Base-by-base conservation (phyloP, 495 filamentous ascomycete species). In the Penicillium goetzii region DNA sequence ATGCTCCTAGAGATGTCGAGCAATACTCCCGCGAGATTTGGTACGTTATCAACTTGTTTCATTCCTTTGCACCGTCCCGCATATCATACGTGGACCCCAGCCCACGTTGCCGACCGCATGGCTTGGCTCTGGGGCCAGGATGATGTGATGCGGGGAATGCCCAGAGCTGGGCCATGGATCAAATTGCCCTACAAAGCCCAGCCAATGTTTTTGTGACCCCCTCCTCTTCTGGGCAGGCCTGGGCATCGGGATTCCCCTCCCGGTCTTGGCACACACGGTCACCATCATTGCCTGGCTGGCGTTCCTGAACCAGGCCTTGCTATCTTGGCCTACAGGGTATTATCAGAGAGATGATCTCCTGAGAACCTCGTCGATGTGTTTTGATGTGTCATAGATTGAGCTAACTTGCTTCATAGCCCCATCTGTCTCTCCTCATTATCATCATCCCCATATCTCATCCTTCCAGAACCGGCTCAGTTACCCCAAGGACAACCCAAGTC, bases 111-210 rank as follows among this genome's bases (percentile, higher is more conserved):
- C 14, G 38, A 40, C 15, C 17, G 66, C 68, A 76, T 74, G 76
- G 68, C 67, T 30, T 30, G 47, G 47, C 38, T 40, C 10, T 61
- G 57, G 32, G 58, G 33, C 53, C 41, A 40, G 21, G 41, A 67
- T 68, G 68, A 68, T 68, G 61, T 63, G 63, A 65, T 74, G 73
- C 70, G 74, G 74, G 68, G 73, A 72, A 74, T 43, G 64, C 61
- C 60, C 51, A 72, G 67, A 58, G 60, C 65, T 70, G 55, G 70
- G 63, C 62, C 14, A 52, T 51, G 63, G 56, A 54, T 54, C 26
- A 28, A 21, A 41, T 54, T 61, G 60, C 68, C 68, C 43, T 64
- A 68, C 60, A 49, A 33, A 38, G 63, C 53, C 61, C 47, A 41
- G 34, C 19, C 58, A 58, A 43, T 51, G 25, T 26, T 26, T 47